These are phyloP conservation scores for Meripilus lineatus DNA, from an alignment of 1,284 basidiomycete species.

Conservation along the genomic window DNA sequence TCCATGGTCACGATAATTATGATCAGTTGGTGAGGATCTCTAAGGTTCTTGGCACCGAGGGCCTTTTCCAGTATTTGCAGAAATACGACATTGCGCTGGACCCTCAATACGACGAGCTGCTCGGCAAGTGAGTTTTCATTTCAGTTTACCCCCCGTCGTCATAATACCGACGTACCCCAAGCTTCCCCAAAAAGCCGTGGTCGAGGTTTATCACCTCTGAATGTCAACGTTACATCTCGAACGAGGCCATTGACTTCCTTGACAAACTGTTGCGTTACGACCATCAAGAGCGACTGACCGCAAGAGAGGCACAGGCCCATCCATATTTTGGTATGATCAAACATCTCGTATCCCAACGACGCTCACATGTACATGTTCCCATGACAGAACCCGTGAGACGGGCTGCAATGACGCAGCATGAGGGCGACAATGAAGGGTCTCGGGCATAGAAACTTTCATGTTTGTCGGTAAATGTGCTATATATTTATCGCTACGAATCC, in stretches of 20 bases:
- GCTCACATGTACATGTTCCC: slow-evolving; percentile 16
- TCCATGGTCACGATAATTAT: slow-evolving; percentile 99
- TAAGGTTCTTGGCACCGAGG: slow-evolving; percentile 96
- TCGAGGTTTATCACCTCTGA: slow-evolving; percentile 90
- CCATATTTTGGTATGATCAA: slow-evolving; percentile 74
- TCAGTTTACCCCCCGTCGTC: neutral
- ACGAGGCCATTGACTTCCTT: slow-evolving; percentile 95
- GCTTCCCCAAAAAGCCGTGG: slow-evolving; percentile 94
- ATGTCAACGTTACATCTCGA: slow-evolving; percentile 97
- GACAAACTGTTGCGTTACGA: slow-evolving; percentile 96
- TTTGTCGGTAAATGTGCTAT: neutral
- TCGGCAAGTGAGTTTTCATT: slow-evolving; percentile 58
- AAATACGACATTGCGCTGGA: slow-evolving; percentile 94
- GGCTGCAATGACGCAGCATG: slow-evolving; percentile 32
- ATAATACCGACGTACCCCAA: slow-evolving; percentile 24
- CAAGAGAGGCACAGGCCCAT: slow-evolving; percentile 85
- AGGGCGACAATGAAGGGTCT: slow-evolving; percentile 75
- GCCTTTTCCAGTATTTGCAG: slow-evolving; percentile 86
- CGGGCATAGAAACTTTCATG: slow-evolving; percentile 44
- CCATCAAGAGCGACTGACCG: slow-evolving; percentile 95
- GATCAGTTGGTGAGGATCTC: slow-evolving; percentile 99
- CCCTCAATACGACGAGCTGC: slow-evolving; percentile 85
- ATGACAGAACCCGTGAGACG: slow-evolving; percentile 56
- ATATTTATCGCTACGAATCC: neutral
- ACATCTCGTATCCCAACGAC: slow-evolving; percentile 11